Evolutionary conservation across 352 stramenopile genomes (phyloP).

Genomic region (Phytophthora foliorum): DNA sequence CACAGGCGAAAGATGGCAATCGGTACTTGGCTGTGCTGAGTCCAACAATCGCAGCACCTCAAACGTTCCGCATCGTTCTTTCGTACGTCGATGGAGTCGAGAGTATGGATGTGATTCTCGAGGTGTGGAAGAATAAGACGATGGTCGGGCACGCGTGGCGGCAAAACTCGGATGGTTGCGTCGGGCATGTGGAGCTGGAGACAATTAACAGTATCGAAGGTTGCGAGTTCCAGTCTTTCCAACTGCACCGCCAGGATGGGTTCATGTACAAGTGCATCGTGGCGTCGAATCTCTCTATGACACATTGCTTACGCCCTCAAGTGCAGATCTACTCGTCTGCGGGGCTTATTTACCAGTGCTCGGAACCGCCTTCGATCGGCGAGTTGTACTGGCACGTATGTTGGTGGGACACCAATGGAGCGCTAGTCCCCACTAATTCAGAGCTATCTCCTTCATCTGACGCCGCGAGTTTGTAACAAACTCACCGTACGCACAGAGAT

Average conservation of each 20-base stretch:
- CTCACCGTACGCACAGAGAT: conserved; percentile 1
- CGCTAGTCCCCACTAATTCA: conserved; percentile 34
- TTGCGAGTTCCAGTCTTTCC: conserved; percentile 53
- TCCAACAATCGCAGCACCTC: conserved; percentile 27
- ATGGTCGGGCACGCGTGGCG: conserved; percentile 30
- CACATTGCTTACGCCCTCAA: conserved; percentile 37
- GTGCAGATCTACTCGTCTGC: conserved; percentile 65
- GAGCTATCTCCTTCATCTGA: conserved; percentile 16
- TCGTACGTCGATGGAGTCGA: conserved; percentile 45
- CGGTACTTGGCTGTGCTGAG: conserved; percentile 52
- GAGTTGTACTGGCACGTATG: conserved; percentile 69
- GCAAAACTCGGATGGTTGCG: conserved; percentile 27
- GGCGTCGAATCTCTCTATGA: conserved; percentile 41
- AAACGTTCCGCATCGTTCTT: conserved; percentile 58
- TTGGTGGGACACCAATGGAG: conserved; percentile 49
- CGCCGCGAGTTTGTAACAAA: conserved; percentile 1
- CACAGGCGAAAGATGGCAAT: conserved; percentile 33
- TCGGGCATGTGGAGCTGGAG: conserved; percentile 40
- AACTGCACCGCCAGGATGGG: conserved; percentile 37
- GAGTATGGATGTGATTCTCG: conserved; percentile 58
- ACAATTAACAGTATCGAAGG: conserved; percentile 33
- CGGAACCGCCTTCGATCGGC: conserved; percentile 39
- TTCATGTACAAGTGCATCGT: conserved; percentile 55
- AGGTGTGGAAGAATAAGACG: conserved; percentile 45
- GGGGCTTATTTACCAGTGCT: conserved; percentile 52